Conservation (phyloP, 2,329 filamentous ascomycete genomes). For the Calonectria henricotiae region DNA sequence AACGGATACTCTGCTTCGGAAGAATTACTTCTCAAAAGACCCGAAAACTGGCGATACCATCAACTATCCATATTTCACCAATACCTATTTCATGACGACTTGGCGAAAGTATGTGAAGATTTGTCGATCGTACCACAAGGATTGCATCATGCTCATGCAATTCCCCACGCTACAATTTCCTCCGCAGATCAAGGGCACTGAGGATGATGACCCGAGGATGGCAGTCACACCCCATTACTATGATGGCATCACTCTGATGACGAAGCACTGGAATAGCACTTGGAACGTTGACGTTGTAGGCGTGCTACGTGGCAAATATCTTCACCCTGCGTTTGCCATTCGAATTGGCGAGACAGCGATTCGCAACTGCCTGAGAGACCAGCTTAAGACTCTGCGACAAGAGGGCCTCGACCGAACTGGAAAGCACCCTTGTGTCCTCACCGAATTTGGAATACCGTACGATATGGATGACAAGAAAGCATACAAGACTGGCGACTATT, state of each 20-base stretch:
- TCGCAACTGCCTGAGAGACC: constrained; percentile 91
- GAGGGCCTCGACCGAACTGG: constrained; percentile 94
- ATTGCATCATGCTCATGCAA: constrained; percentile 91
- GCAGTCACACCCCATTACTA: constrained; percentile 97
- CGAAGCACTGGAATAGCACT: constrained; percentile 97
- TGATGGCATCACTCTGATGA: constrained; percentile 96
- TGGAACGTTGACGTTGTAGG: constrained; percentile 99
- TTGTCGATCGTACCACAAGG: constrained; percentile 82
- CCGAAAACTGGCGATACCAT: constrained; percentile 82
- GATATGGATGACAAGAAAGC: constrained; percentile 98
- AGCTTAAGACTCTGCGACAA: constrained; percentile 85
- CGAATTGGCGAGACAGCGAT: constrained; percentile 95
- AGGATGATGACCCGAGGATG: constrained; percentile 91
- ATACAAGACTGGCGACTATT: constrained; percentile 96
- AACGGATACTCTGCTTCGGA: constrained; percentile 83
- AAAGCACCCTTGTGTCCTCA: constrained; percentile 89
- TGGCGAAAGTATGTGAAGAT: constrained; percentile 84
- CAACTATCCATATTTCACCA: constrained; percentile 89
- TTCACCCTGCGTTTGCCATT: constrained; percentile 91
- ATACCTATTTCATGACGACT: constrained; percentile 91
- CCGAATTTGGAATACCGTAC: constrained; percentile 97
- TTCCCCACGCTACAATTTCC: constrained; percentile 94
- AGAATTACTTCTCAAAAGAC: constrained; percentile 89
- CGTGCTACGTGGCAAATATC: constrained; percentile 89
- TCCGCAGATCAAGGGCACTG: constrained; percentile 87